Base-by-base conservation (phyloP, 176 grass and related monocot species). In the Chrysopogon serrulatus region DNA sequence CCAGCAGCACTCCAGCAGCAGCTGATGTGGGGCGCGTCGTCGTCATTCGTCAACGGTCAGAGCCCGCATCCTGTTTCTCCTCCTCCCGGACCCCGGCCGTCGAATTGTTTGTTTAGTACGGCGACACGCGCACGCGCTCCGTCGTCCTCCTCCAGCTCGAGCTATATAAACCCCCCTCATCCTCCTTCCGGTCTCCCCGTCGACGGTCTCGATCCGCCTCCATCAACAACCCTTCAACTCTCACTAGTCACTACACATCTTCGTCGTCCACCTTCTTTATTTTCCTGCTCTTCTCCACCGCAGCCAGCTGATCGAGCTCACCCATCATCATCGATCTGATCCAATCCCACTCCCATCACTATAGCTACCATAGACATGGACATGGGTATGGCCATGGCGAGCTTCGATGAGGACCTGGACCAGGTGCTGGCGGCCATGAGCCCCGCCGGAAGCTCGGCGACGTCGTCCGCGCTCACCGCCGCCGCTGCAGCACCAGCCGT, bases 31-130 rank as follows among this genome's bases (percentile, higher is more conserved):
- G 43, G 3, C 43, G 2, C 43, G 44, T 47, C 44, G 44, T 47
- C 51, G 19, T n/a, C n/a, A n/a, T n/a, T 8, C 31, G 86, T 88
- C 86, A 84, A 65, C 81, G 67, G 35, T 88, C 86, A 88, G 83
- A 34, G 57, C 56, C 23, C 26, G 73, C 72, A 59, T n/a, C 72
- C 57, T 23, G 74, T 76, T 59, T 77, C 10, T 9, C n/a, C n/a
- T 9, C 45, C 42, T 87, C 45, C 16, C 11, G 16, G 9, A 41
- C 8, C 6, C 40, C 40, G 9, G n/a, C n/a, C n/a, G 44, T 47
- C 14, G 5, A 73, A 26, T n/a, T n/a, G n/a, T n/a, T 84, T 79
- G 44, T 84, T 79, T 66, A 83, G 48, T 73, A 37, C 10, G 10
- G 54, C 74, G 81, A 83, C 66, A 73, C 81, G 71, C 36, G 0